Evolutionary conservation across 805 yeast genomes (phyloP), one percentile per base, ranked within the genome.

Genomic region (Groenewaldozyma tartarivorans): DNA sequence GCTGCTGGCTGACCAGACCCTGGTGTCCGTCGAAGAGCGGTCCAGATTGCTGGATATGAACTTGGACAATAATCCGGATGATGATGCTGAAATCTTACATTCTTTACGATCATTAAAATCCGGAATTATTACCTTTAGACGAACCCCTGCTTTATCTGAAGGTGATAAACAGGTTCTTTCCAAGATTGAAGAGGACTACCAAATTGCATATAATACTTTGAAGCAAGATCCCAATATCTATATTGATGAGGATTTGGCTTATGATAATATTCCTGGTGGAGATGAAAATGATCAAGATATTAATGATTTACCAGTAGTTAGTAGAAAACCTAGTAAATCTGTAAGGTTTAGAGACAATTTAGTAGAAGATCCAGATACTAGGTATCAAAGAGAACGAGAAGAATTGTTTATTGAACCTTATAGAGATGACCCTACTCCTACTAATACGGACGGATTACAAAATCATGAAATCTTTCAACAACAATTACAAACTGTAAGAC

Each of bases 401-500:
- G 52, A 41, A 22, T 33, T 29, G 43, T 49, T 48, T 20, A 19
- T 51, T 13, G 46, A 48, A 35, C 59, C 59, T 11, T 55, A 55
- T 27, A 38, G 48, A 18, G 59, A 55, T 34, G 54, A 55, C 34
- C 57, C 55, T 6, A 13, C 29, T 13, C 29, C 11, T 24, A 36
- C 44, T n/a, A 27, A 35, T 11, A 36, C 42, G 33, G 38, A 35
- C 33, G 40, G 41, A 1, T 22, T 41, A 31, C 16, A 36, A 19
- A 26, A 42, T 16, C 24, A 31, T 19, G 45, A 42, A 19, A 24
- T 54, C 39, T 44, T 50, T 39, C 46, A 39, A 39, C 59, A 57
- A 45, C 53, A 52, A 33, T 59, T 55, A 38, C 54, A 55, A 36
- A 41, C 51, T 19, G 48, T 63, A 52, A 51, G 48, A n/a, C 58